Evolutionary conservation across 1,139 yeast species (phyloP).

Genomic region (Hanseniaspora sp.): DNA sequence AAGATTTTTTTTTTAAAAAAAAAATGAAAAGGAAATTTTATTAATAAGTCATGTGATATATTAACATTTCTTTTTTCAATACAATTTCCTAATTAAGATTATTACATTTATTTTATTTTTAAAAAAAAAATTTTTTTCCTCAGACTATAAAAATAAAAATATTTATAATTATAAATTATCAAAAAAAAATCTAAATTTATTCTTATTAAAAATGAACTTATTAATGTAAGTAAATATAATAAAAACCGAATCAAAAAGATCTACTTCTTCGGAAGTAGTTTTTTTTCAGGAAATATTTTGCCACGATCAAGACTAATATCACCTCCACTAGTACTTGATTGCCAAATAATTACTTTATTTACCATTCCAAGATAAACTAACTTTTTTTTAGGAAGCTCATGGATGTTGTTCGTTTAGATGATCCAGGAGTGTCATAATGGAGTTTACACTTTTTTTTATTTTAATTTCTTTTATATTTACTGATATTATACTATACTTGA

Average conservation of each 20-base stretch:
- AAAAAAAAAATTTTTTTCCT: no score
- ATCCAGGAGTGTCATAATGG: conserved; percentile 16
- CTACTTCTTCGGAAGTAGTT: conserved; percentile 11
- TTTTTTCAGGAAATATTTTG: conserved; percentile 16
- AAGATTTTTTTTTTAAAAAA: no score
- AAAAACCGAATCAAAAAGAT: conserved; percentile 15
- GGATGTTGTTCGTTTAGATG: conserved; percentile 13
- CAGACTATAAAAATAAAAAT: no score
- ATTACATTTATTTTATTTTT: no score
- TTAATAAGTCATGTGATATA: no score
- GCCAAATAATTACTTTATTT: conserved; percentile 15
- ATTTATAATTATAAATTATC: no score
- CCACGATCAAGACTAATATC: conserved; percentile 16
- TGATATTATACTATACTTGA: no score
- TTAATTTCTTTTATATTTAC: background rate
- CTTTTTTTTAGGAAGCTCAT: conserved; percentile 16
- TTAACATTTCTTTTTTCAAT: no score
- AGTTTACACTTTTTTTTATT: conserved; percentile 5
- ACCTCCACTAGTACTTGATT: conserved; percentile 16
- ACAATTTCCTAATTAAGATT: no score
- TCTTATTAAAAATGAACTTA: background rate
- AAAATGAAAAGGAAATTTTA: no score
- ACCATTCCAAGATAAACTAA: conserved; percentile 12
- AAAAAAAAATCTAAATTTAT: no score
- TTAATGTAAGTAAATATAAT: no score